Evolutionary conservation across 2,329 filamentous ascomycete species (phyloP).

Genomic region (Aspergillus quadricinctus): DNA sequence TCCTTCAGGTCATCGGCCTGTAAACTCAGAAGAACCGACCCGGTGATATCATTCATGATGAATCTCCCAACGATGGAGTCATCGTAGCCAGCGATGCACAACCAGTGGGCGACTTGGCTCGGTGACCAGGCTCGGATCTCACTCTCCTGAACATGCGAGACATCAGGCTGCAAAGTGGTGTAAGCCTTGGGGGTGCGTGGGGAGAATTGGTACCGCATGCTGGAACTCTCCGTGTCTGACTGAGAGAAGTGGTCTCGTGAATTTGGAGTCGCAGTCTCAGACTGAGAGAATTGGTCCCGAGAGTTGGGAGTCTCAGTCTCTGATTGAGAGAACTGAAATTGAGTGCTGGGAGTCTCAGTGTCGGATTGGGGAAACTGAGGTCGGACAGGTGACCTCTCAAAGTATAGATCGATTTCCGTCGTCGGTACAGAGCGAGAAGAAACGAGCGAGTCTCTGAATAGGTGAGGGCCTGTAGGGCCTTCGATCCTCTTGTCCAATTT

Average conservation of each 20-base stretch:
- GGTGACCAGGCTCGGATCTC: conserved; percentile 31
- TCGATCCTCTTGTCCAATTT: conserved; percentile 59
- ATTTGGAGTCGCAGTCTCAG: too few species aligned
- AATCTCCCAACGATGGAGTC: conserved; percentile 75
- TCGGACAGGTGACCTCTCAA: conserved; percentile 13
- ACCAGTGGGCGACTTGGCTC: conserved; percentile 49
- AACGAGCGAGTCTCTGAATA: conserved; percentile 63
- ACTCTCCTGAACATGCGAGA: conserved; percentile 25
- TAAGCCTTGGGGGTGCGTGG: conserved; percentile 54
- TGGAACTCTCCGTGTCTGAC: too few species aligned
- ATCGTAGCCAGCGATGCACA: conserved; percentile 80
- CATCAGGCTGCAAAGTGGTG: conserved; percentile 20
- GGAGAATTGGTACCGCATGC: conserved; percentile 7
- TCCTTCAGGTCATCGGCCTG: conserved; percentile 77
- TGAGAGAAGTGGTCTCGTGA: too few species aligned
- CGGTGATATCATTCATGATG: conserved; percentile 86
- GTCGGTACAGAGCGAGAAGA: conserved; percentile 13
- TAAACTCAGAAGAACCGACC: conserved; percentile 79
- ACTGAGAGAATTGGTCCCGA: conserved; percentile 22
- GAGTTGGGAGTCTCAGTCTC: neutral
- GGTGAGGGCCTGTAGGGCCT: conserved; percentile 82
- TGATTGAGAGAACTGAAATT: neutral
- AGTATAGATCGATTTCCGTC: conserved; percentile 17
- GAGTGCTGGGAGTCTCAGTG: conserved; percentile 48
- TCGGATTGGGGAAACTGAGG: conserved; percentile 5